Conservation (phyloP, 495 filamentous ascomycete species). For the Penicillium atrosanguineum region DNA sequence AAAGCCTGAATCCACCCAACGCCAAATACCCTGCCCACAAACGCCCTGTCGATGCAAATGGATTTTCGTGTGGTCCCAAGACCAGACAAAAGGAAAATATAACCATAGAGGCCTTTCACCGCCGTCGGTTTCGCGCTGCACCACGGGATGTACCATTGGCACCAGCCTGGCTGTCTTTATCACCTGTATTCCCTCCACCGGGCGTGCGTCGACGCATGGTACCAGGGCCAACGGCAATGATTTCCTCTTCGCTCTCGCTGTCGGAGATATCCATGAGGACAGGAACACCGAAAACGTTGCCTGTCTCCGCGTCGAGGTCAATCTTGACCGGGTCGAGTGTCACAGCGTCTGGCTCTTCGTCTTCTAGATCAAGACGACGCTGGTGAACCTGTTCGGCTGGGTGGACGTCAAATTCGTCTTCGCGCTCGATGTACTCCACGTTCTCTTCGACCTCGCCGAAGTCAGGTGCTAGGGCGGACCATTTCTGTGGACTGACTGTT, state of each 20-base stretch:
- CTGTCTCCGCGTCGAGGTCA: slow-evolving; percentile 42
- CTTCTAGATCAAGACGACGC: slow-evolving; percentile 81
- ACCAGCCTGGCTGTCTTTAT: slow-evolving; percentile 28
- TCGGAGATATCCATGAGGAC: slow-evolving; percentile 78
- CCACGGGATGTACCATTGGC: slow-evolving; percentile 17
- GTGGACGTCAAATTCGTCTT: slow-evolving; percentile 98
- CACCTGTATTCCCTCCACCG: slow-evolving; percentile 48
- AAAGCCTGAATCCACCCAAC: neutral
- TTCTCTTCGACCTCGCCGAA: slow-evolving; percentile 98
- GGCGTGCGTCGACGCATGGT: slow-evolving; percentile 78
- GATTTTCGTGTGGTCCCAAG: neutral
- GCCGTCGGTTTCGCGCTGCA: slow-evolving; percentile 14
- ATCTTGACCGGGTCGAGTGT: slow-evolving; percentile 66
- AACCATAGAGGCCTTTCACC: slow-evolving; percentile 18
- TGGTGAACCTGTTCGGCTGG: slow-evolving; percentile 93
- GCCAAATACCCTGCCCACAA: slow-evolving; percentile 2
- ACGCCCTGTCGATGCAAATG: slow-evolving; percentile 11
- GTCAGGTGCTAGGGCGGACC: slow-evolving; percentile 94
- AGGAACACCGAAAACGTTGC: slow-evolving; percentile 76
- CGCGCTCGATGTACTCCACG: slow-evolving; percentile 88
- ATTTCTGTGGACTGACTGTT: slow-evolving; percentile 86
- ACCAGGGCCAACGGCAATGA: slow-evolving; percentile 77
- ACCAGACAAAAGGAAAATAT: neutral
- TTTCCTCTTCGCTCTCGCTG: slow-evolving; percentile 81
- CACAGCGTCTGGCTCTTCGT: slow-evolving; percentile 84